Percentiles rank a stretch among this genome's conserved stretches.
Evolutionary conservation across 2,329 filamentous ascomycete species (phyloP).

Genomic region (Metarhizium anisopliae): DNA sequence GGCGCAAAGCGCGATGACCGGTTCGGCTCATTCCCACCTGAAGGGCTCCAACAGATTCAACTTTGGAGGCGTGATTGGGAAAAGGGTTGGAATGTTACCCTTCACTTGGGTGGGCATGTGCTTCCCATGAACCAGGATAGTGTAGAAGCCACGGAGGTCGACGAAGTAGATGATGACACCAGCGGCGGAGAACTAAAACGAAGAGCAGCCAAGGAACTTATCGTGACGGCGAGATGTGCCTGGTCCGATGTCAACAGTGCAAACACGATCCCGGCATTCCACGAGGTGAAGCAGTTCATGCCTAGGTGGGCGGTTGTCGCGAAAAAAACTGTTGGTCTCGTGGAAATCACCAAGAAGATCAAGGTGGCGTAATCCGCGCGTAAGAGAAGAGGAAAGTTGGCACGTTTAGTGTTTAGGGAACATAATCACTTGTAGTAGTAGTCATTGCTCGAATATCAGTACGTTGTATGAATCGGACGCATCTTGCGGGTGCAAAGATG

Average conservation of each 20-base stretch:
- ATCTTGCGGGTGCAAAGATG: background rate
- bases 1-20: slow-evolving; percentile 50
- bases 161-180: background rate
- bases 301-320: slow-evolving; percentile 73
- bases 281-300: slow-evolving; percentile 67
- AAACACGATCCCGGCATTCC: slow-evolving; percentile 70
- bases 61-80: slow-evolving; percentile 80
- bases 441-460: background rate
- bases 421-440: background rate
- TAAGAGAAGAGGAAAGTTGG: background rate
- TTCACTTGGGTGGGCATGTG: slow-evolving; percentile 15
- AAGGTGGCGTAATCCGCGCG: slow-evolving; percentile 29
- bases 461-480: background rate
- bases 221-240: slow-evolving; percentile 64
- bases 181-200: slow-evolving; percentile 10
- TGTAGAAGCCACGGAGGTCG: background rate
- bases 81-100: slow-evolving; percentile 59
- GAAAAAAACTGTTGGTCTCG: slow-evolving; percentile 68
- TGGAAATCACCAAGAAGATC: slow-evolving; percentile 70
- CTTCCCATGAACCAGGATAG: background rate
- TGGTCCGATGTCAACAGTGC: slow-evolving; percentile 78
- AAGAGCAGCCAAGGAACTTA: slow-evolving; percentile 25
- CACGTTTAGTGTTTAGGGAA: background rate
- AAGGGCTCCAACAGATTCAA: slow-evolving; percentile 58
- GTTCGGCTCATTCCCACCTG: slow-evolving; percentile 54